phyloP scores from a whole-genome alignment of 495 filamentous ascomycete species.

The Talaromyces stipitatus region DNA sequence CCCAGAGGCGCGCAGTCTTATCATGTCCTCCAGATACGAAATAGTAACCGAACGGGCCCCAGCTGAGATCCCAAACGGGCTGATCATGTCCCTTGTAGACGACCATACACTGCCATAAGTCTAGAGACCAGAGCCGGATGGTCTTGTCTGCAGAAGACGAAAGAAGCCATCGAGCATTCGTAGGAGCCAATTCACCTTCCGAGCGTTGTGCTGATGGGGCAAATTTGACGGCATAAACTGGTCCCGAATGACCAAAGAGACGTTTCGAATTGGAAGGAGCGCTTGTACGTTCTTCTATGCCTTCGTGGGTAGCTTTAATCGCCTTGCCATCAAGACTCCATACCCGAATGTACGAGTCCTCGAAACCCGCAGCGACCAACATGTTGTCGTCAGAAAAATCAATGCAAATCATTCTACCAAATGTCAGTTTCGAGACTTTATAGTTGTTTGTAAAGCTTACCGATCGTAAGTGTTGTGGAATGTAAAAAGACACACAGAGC shows the following conservation, averaged over 20 bases:
- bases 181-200: conserved; percentile 42
- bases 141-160: conserved; percentile 83
- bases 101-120: conserved; percentile 81
- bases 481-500: conserved; percentile 91
- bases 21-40: conserved; percentile 84
- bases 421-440: conserved; percentile 15
- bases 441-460: conserved; percentile 57
- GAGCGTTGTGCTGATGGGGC: conserved; percentile 62
- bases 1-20: conserved; percentile 83
- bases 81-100: conserved; percentile 87
- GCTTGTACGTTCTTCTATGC: conserved; percentile 18
- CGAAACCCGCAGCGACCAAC: conserved; percentile 78
- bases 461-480: conserved; percentile 92
- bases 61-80: conserved; percentile 79
- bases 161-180: conserved; percentile 65
- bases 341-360: conserved; percentile 89
- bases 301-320: conserved; percentile 38
- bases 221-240: conserved; percentile 85
- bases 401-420: conserved; percentile 69
- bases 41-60: conserved; percentile 94
- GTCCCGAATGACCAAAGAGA: conserved; percentile 83
- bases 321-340: conserved; percentile 81
- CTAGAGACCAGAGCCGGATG: conserved; percentile 86
- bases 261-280: conserved; percentile 63
- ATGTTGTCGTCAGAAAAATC: conserved; percentile 87